Evolutionary conservation across 345 rosid genomes (phyloP), one percentile per base, ranked within the genome.

Genomic region (Clarkia xantiana): DNA sequence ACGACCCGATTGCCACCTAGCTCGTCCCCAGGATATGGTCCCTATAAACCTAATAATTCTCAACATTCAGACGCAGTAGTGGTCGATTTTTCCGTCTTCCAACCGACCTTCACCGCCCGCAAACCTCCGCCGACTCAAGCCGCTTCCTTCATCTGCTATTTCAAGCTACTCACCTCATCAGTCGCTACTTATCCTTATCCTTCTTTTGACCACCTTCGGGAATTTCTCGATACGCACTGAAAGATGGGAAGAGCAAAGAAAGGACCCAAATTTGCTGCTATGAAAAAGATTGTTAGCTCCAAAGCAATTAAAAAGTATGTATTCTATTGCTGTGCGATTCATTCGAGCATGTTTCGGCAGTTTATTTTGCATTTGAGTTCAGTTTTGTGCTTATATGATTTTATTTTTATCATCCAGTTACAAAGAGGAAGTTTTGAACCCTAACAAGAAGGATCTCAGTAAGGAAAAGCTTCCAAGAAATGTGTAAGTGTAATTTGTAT

Each of bases 381-480:
- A 10, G 11, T 57, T 57, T 10, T n/a, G 10, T 44, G 15, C 13
- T 29, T 45, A 12, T 49, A n/a, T 1, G n/a, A n/a, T n/a, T n/a
- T n/a, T n/a, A n/a, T n/a, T n/a, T n/a, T 63, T 11, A 3, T 7
- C 65, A 0, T 22, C 55, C 52, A 91, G 98, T 29, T 78, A 86
- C 75, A 86, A 91, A 55, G 85, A 91, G 18, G 93, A 83, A 67
- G 73, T 83, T 63, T 61, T 91, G 71, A 83, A 91, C 71, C 96
- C 96, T 11, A 83, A 73, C 29, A 91, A 66, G 71, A 91, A 74
- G 51, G 96, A 86, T 56, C 79, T 78, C 39, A 60, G 68, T 39
- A 72, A 71, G 67, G 73, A 78, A 45, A 74, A 74, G 47, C 87
- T 91, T 34, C 98, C 98, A 2, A 76, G 94, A 72, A 91, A 86